Conservation (phyloP, 331 rosid species). For the Spiraea crenata region DNA sequence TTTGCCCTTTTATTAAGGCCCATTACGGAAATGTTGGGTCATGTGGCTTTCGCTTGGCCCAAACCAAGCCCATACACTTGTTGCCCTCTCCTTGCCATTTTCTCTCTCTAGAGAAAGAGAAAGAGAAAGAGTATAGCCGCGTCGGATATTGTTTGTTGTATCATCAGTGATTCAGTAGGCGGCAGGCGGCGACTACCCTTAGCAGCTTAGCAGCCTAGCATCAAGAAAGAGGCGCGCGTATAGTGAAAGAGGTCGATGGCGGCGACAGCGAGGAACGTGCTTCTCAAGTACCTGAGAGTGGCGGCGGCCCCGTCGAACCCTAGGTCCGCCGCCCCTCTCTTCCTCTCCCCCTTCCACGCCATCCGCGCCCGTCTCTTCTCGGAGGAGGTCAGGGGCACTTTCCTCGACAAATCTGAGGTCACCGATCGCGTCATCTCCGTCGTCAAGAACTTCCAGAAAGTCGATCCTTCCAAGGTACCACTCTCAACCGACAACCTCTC, state of each 20-base stretch:
- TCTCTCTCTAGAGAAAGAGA: no score
- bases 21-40: no score
- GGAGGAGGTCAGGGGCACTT: slow-evolving; percentile 73
- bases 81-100: no score
- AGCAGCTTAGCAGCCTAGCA: neutral
- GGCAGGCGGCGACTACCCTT: no score
- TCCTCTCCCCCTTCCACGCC: slow-evolving; percentile 24
- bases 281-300: slow-evolving; percentile 70
- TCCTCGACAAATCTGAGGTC: slow-evolving; percentile 95
- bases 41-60: neutral
- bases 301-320: slow-evolving; percentile 35
- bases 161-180: no score
- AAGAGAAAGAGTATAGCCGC: no score
- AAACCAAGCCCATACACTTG: neutral
- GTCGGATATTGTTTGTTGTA: no score
- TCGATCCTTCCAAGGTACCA: slow-evolving; percentile 82
- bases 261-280: slow-evolving; percentile 55
- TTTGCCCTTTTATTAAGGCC: no score
- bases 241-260: slow-evolving; percentile 39
- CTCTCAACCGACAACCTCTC: neutral
- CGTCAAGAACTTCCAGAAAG: slow-evolving; percentile 92
- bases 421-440: slow-evolving; percentile 84
- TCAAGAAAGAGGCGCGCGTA: neutral
- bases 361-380: slow-evolving; percentile 58
- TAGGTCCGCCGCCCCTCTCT: slow-evolving; percentile 21